Evolutionary conservation across 768 basidiomycete genomes (phyloP).

Genomic region (Tremella fuciformis): DNA sequence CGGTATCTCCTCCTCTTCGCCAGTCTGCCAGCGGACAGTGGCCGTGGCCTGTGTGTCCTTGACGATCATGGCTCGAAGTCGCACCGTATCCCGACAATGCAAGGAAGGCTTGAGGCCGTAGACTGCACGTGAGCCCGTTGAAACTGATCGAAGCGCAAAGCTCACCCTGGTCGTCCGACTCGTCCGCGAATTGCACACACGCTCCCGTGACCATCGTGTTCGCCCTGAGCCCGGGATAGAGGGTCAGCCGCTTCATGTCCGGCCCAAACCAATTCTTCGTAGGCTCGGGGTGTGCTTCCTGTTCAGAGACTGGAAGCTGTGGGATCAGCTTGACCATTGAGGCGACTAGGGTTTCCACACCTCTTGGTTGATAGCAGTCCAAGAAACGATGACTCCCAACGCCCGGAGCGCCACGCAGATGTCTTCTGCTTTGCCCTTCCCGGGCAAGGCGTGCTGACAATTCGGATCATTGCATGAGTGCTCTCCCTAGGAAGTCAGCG

Average conservation of each 20-base stretch:
- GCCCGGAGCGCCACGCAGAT: conserved; percentile 63
- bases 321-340: conserved; percentile 2
- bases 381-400: conserved; percentile 73
- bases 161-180: neutral
- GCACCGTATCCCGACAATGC: conserved; percentile 61
- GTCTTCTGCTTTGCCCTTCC: too few species aligned
- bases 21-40: conserved; percentile 84
- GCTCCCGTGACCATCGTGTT: neutral
- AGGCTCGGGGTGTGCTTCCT: conserved; percentile 64
- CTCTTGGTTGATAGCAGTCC: conserved; percentile 83
- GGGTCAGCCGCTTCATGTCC: conserved; percentile 63
- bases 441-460: too few species aligned
- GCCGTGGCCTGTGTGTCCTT: conserved; percentile 68
- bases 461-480: conserved; percentile 33
- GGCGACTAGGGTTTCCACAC: conserved; percentile 55
- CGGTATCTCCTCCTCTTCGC: conserved; percentile 59
- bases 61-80: conserved; percentile 60
- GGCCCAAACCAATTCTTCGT: conserved; percentile 69
- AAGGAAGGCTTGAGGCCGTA: conserved; percentile 59
- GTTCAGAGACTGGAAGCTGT: conserved; percentile 63
- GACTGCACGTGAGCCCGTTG: conserved; percentile 14
- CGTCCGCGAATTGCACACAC: conserved; percentile 1
- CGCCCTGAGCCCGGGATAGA: neutral
- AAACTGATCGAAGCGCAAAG: neutral
- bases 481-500: too few species aligned